A percentile compares a stretch with the other conserved stretches of the same genome.
These are phyloP conservation scores for Podosphaera aphanis DNA, from an alignment of 2,329 filamentous ascomycete genomes.

Conservation along the genomic window DNA sequence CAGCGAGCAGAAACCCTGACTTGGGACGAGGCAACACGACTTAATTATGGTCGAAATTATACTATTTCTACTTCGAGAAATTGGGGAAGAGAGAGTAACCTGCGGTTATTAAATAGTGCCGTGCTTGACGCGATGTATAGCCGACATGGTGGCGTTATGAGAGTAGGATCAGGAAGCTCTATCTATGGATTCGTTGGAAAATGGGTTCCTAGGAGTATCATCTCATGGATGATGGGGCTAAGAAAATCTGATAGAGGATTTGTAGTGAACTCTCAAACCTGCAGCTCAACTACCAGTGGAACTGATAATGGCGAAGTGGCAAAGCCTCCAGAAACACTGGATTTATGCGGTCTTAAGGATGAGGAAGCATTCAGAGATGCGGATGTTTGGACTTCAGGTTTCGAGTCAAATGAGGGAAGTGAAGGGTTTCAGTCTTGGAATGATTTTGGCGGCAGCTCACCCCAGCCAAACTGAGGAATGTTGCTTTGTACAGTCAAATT, in stretches of 20 bases:
- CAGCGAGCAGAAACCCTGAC: conserved; percentile 31
- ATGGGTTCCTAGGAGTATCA: conserved; percentile 51
- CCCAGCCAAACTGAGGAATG: too few species aligned
- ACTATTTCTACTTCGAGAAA: conserved; percentile 7
- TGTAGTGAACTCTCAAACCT: background rate
- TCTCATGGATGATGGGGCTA: conserved; percentile 88
- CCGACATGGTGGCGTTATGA: conserved; percentile 32
- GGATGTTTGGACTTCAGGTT: background rate
- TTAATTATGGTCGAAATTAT: conserved; percentile 39
- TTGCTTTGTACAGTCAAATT: too few species aligned
- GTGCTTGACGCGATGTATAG: conserved; percentile 75
- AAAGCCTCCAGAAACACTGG: background rate
- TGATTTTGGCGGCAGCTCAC: too few species aligned
- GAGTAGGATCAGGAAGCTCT: conserved; percentile 64
- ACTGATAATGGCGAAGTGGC: background rate
- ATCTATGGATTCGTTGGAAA: conserved; percentile 69
- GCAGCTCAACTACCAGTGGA: background rate
- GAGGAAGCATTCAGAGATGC: background rate
- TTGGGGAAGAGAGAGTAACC: conserved; percentile 25
- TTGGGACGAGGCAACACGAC: conserved; percentile 38
- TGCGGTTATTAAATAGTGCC: conserved; percentile 61
- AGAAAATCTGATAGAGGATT: conserved; percentile 23
- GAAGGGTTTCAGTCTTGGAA: background rate
- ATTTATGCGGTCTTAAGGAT: background rate
- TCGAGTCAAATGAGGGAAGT: background rate